Evolutionary conservation across 495 filamentous ascomycete species (phyloP).

Genomic region (Hypomontagnella monticulosa): DNA sequence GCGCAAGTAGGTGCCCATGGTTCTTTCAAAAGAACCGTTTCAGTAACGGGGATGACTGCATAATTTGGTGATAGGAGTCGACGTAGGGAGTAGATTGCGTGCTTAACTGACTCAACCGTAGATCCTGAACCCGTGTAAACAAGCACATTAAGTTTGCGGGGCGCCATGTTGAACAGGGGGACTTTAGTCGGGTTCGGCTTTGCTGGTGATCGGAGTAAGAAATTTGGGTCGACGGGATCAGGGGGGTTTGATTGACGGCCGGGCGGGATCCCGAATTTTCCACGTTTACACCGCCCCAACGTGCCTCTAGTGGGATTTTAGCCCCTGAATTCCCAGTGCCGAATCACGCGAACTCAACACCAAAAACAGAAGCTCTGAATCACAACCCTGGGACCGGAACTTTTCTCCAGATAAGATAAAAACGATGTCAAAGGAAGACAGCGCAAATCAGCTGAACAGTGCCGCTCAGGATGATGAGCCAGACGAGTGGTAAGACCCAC

Average conservation of each 20-base stretch:
- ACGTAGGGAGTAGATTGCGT: constrained; percentile 87
- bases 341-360: constrained; percentile 14
- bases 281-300: constrained; percentile 33
- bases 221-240: neutral
- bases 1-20: constrained; percentile 91
- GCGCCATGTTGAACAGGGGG: constrained; percentile 60
- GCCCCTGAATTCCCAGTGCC: constrained; percentile 11
- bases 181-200: neutral
- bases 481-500: constrained; percentile 82
- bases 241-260: constrained; percentile 1
- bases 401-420: neutral
- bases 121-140: constrained; percentile 89
- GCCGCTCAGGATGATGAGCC: constrained; percentile 74
- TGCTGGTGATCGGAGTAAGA: neutral
- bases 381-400: neutral
- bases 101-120: constrained; percentile 86
- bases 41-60: constrained; percentile 86
- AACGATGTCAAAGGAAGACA: constrained; percentile 63
- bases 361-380: neutral
- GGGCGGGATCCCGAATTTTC: constrained; percentile 27
- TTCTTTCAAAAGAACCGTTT: constrained; percentile 83
- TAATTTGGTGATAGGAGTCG: constrained; percentile 92
- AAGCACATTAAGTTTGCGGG: constrained; percentile 81
- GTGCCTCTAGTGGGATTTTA: constrained; percentile 31
- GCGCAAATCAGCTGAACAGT: constrained; percentile 51